Base-by-base conservation (phyloP, 306 rosid species). In the Gillenia trifoliata region DNA sequence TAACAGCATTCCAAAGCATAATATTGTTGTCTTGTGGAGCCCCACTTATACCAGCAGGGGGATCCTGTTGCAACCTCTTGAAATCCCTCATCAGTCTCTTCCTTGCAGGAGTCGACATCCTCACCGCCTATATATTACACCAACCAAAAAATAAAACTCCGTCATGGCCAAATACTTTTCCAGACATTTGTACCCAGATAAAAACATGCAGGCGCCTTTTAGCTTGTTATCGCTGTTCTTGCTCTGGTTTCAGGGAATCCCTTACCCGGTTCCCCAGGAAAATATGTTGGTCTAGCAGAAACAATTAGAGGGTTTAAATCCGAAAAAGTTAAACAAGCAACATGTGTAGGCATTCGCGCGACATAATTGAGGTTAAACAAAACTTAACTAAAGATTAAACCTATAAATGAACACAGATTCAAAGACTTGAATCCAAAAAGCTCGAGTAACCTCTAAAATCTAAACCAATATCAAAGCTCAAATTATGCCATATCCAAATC, bases 1-100 rank as follows among this genome's bases (percentile, higher is more conserved):
- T 91, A 49, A 93, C 98, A 78, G 98, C 98, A 83, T 93, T 93
- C 98, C 98, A 93, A 69, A 91, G 92, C 98, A 91, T 88, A 55
- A 93, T 91, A 77, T 93, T 93, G 71, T 89, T 93, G 86, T 93
- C 97, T 57, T 91, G 97, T 26, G 98, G 98, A 59, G 98, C 98
- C 40, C 98, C 98, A 68, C 98, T 93, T 75, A 93, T 91, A 73
- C 97, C 97, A 4, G 96, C 98, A 61, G 97, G 97, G 72, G 98
- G 97, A 77, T 91, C 97, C 66, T 88, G 97, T 65, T 91, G 98
- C 88, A 93, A 81, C 81, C 98, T 85, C 88, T 85, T 91, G 84
- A 91, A 93, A 79, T 93, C 98, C 73, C 98, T 89, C 98, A 91
- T 93, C 79, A 93, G 77, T 79, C 98, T 88, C 85, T 91, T 91